phyloP scores from a whole-genome alignment of 1,284 basidiomycete genomes.

The Ceratobasidium sp. region DNA sequence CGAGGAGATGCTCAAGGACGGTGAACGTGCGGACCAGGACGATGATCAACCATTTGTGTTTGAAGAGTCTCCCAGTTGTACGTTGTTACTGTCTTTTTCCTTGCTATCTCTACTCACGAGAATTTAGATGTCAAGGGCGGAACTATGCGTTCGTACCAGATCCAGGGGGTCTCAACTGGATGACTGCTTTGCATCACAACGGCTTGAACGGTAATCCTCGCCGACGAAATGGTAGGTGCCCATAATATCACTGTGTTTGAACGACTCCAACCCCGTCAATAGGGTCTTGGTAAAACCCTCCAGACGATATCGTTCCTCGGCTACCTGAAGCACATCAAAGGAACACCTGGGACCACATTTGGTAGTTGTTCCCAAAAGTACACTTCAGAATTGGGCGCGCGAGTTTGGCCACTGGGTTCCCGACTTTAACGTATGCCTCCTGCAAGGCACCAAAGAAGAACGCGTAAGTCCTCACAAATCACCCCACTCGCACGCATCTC shows the following conservation, averaged over 20 bases:
- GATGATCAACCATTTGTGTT: conserved; percentile 90
- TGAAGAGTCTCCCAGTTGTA: conserved; percentile 89
- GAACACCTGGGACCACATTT: conserved; percentile 83
- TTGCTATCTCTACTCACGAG: conserved; percentile 29
- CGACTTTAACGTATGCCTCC: conserved; percentile 80
- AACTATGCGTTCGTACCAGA: conserved; percentile 90
- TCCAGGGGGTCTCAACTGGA: conserved; percentile 98
- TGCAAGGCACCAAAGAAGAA: conserved; percentile 91
- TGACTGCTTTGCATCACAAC: conserved; percentile 92
- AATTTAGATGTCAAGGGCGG: conserved; percentile 80
- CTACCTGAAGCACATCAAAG: conserved; percentile 87
- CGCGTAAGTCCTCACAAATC: conserved; percentile 55
- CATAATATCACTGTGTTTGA: background rate
- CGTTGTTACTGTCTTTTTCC: conserved; percentile 48
- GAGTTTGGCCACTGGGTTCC: conserved; percentile 95
- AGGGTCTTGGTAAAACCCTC: conserved; percentile 97
- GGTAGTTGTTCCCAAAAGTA: conserved; percentile 97
- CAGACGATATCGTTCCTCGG: conserved; percentile 98
- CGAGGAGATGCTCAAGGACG: conserved; percentile 90
- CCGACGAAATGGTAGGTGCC: conserved; percentile 85
- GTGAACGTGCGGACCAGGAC: conserved; percentile 76
- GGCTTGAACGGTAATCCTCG: conserved; percentile 92
- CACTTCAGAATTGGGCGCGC: conserved; percentile 94
- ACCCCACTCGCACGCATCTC: background rate
- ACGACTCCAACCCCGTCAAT: background rate